A percentile compares a stretch with the other conserved stretches of the same genome.
Conservation (phyloP, 2,329 filamentous ascomycete species). For the Pseudopithomyces chartarum region DNA sequence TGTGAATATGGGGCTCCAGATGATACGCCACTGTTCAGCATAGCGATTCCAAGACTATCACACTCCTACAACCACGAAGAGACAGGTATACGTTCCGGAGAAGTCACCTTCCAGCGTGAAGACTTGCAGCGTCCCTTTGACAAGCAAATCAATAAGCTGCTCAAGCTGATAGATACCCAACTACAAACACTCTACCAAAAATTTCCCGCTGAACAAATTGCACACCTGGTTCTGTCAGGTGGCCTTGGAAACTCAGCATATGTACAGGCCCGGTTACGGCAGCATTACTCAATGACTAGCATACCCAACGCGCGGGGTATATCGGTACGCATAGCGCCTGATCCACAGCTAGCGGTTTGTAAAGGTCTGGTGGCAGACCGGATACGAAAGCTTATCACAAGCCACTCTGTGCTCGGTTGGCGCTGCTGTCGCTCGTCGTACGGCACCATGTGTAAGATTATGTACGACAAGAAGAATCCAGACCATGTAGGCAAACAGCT, state of each 20-base stretch:
- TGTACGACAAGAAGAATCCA: conserved; percentile 41
- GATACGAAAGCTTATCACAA: conserved; percentile 53
- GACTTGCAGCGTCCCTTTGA: conserved; percentile 44
- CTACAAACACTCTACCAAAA: conserved; percentile 35
- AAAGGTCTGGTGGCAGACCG: conserved; percentile 59
- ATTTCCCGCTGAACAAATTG: conserved; percentile 33
- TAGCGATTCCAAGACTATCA: conserved; percentile 41
- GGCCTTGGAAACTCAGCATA: conserved; percentile 51
- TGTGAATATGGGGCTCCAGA: conserved; percentile 47
- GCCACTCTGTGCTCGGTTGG: conserved; percentile 50
- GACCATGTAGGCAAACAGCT: conserved; percentile 31
- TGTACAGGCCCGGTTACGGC: conserved; percentile 42
- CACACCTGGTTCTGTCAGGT: conserved; percentile 49
- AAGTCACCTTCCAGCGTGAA: conserved; percentile 39
- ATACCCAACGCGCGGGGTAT: conserved; percentile 31
- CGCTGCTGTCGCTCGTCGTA: conserved; percentile 45
- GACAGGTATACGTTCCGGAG: conserved; percentile 38
- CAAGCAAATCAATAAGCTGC: conserved; percentile 42
- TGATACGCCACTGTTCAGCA: conserved; percentile 42
- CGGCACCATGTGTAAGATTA: conserved; percentile 45
- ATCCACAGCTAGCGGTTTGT: conserved; percentile 61
- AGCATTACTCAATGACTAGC: conserved; percentile 35
- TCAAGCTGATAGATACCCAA: conserved; percentile 42
- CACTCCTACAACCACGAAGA: conserved; percentile 39
- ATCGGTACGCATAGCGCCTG: conserved; percentile 46